Conservation (phyloP, 371 early-diverging fungal genomes). For the Mortierella sp. region DNA sequence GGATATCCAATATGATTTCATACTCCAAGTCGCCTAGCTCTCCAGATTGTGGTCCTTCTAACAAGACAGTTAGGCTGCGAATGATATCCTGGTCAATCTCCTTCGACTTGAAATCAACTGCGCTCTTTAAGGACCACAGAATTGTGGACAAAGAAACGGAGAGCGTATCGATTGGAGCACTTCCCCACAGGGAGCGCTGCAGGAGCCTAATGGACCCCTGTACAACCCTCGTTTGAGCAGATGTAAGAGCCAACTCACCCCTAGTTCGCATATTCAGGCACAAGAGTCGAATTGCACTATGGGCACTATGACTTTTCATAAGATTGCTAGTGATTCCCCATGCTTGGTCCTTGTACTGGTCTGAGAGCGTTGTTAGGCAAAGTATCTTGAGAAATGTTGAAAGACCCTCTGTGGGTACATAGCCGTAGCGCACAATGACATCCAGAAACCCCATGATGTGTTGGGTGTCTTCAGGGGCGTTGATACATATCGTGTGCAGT, state of each 20-base stretch:
- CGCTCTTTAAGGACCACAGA: constrained; percentile 57
- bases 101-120: constrained; percentile 36
- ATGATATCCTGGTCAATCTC: constrained; percentile 58
- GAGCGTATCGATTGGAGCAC: constrained; percentile 52
- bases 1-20: constrained; percentile 59
- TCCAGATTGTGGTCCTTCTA: constrained; percentile 26
- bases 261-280: constrained; percentile 64
- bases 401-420: constrained; percentile 71
- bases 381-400: constrained; percentile 69
- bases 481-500: constrained; percentile 63
- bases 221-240: constrained; percentile 50
- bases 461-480: constrained; percentile 63
- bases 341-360: constrained; percentile 55
- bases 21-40: constrained; percentile 57
- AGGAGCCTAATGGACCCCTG: constrained; percentile 68
- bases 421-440: constrained; percentile 77
- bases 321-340: constrained; percentile 76
- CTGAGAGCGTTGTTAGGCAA: constrained; percentile 62
- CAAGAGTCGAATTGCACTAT: constrained; percentile 69
- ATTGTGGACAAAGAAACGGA: constrained; percentile 50
- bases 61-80: constrained; percentile 39
- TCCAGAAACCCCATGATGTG: constrained; percentile 75
- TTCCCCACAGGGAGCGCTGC: constrained; percentile 71
- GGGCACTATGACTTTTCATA: constrained; percentile 76
- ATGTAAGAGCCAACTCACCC: constrained; percentile 37